Evolutionary conservation across 1,284 basidiomycete genomes (phyloP), one percentile per base, ranked within the genome.

Genomic region (Schizopora paradoxa): DNA sequence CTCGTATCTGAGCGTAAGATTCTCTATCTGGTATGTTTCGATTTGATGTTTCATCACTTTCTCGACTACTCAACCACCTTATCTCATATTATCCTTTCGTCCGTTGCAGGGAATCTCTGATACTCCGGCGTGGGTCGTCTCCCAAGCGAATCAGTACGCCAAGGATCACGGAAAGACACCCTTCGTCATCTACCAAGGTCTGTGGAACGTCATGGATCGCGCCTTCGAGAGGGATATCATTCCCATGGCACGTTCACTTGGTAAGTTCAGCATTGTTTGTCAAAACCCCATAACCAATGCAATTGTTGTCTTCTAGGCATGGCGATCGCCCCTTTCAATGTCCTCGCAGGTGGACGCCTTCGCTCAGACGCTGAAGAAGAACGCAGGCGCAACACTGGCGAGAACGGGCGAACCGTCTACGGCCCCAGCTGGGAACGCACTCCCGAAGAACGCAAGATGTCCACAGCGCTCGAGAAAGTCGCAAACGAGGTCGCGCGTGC

Each of bases 1-100:
- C 58, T 72, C 13, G 65, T 74, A 26, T 55, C 56, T 18, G 53
- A 57, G n/a, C 67, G 70, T n/a, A 70, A 71, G 31, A 70, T 72
- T 1, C 58, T 74, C 1, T 73, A 74, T 46, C 59, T 72, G 19
- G 69, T 62, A 41, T 5, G 58, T 48, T 21, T 6, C 5, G 2
- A 21, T n/a, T n/a, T n/a, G n/a, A n/a, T n/a, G n/a, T n/a, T n/a
- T n/a, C n/a, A n/a, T n/a, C n/a, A n/a, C n/a, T n/a, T 4, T 25
- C 37, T 5, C 22, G 16, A 18, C 6, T 25, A 6, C 14, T 6
- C 13, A 3, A 40, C 5, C 6, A 22, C n/a, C 6, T 8, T 4
- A 26, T 10, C 16, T 11, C 26, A 4, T 3, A 3, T 22, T 2
- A 4, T 2, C 21, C 13, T 23, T 8, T 11, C 14, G 10, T n/a